Conservation (phyloP, 345 rosid genomes). For the Viola odorata region DNA sequence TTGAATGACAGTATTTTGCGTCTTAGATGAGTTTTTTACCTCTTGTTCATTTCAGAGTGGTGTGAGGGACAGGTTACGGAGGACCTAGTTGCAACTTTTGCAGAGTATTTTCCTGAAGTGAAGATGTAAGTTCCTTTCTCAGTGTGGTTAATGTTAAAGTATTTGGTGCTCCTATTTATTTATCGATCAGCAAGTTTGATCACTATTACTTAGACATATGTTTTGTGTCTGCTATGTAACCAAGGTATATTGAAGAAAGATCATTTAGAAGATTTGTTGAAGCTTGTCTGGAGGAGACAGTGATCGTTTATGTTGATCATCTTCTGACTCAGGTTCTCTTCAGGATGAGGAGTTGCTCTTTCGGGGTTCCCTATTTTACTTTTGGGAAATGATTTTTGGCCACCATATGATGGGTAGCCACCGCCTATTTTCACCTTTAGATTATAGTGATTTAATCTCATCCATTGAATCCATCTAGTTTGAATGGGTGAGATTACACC, state of each 20-base stretch:
- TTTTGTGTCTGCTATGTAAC: background rate
- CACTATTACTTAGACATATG: constrained; percentile 7
- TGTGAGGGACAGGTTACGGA: constrained; percentile 92
- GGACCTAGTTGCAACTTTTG: constrained; percentile 85
- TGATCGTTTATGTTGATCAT: constrained; percentile 79
- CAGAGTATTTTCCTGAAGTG: constrained; percentile 92
- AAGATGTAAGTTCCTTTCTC: constrained; percentile 64
- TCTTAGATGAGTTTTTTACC: constrained; percentile 18
- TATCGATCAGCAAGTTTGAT: background rate
- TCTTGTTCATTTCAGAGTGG: constrained; percentile 67
- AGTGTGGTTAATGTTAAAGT: background rate
- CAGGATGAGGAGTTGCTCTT: background rate
- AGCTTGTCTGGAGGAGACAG: constrained; percentile 92
- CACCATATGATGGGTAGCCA: background rate
- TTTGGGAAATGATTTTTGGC: constrained; percentile 8
- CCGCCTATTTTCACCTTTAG: background rate
- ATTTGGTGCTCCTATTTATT: background rate
- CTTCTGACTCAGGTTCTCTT: constrained; percentile 72
- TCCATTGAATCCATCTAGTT: too few relatives aligned
- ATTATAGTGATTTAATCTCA: background rate
- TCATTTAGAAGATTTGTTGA: constrained; percentile 94
- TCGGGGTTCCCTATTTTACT: background rate
- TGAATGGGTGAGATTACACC: too few relatives aligned
- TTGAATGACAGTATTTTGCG: constrained; percentile 1
- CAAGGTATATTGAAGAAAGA: constrained; percentile 93